phyloP scores from a whole-genome alignment of 495 filamentous ascomycete genomes.

The Tetracladium marchalianum region DNA sequence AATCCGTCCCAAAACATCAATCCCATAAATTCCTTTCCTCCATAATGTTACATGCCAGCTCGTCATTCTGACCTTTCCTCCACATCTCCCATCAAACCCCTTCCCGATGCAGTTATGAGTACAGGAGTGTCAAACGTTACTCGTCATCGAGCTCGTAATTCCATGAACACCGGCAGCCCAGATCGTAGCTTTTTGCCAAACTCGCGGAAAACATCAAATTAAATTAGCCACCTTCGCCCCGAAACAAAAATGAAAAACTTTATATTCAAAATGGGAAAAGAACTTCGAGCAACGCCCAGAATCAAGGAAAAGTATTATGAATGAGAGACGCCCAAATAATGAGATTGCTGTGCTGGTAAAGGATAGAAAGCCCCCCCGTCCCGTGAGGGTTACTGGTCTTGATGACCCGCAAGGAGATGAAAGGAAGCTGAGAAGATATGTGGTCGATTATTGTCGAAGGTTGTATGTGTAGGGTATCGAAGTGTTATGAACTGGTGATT shows the following conservation, averaged over 20 bases:
- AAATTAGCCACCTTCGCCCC: too few species aligned
- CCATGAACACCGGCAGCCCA: not conserved
- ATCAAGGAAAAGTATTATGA: constrained; percentile 1
- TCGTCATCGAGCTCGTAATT: constrained; percentile 12
- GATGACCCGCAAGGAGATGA: not conserved
- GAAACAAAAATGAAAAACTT: not conserved
- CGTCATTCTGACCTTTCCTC: not conserved
- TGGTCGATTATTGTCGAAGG: constrained; percentile 11
- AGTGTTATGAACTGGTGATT: constrained; percentile 1
- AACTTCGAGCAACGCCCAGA: not conserved
- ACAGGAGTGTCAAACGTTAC: constrained; percentile 5
- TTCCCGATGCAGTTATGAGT: constrained; percentile 10
- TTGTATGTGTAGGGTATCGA: constrained; percentile 6
- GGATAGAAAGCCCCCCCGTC: constrained; percentile 2
- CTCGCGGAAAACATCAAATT: too few species aligned
- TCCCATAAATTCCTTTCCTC: not conserved
- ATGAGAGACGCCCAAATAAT: not conserved
- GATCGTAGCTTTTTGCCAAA: too few species aligned
- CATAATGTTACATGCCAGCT: constrained; percentile 13
- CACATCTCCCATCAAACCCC: constrained; percentile 1
- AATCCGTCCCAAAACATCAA: constrained; percentile 8
- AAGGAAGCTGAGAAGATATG: not conserved
- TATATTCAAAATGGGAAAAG: not conserved
- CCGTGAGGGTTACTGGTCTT: constrained; percentile 10
- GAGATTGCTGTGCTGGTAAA: not conserved